Evolutionary conservation across 2,329 filamentous ascomycete species (phyloP), one percentile per base, ranked within the genome.

Genomic region (Calonectria pteridis): DNA sequence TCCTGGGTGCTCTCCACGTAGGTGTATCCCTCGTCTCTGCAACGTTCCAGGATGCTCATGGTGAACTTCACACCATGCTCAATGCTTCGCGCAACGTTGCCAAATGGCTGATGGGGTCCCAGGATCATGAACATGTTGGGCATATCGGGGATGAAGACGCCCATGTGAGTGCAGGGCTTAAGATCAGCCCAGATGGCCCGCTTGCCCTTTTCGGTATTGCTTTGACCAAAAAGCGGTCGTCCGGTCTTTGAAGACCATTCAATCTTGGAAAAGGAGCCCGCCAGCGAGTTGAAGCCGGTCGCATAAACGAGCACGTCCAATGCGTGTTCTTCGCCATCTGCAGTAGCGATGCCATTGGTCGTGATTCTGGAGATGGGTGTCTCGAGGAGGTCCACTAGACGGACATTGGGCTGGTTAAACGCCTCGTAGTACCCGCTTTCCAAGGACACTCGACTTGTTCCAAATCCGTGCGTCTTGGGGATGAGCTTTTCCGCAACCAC

Each of bases 61-160:
- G 77, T 65, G 6, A 31, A 58, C 6, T 68, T 43, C 0, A 74
- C 77, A 0, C 35, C 74, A 4, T 73, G 65, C 37, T 79, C 77
- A 0, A 78, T 78, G 49, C 69, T 78, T 3, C 77, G 77, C 1
- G 77, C 72, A 0, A 74, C 74, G 6, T 78, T 78, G 0, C 77
- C 77, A 0, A 78, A 76, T 0, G 77, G 77, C 3, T 79, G 74
- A 2, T 79, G 77, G 4, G 77, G 77, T 0, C 77, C 77, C 0
- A 78, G 72, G 16, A 78, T 71, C 74, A 78, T 78, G 1, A 79
- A 78, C 77, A 78, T 77, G n/a, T 78, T 78, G 43, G 77, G 77
- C 76, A 79, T 77, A 0, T 72, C 71, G 0, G 76, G 73, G 0
- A 74, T 71, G 3, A 71, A 75, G 0, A 78, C 40, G 0, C 76